Percentiles rank a stretch among this genome's conserved stretches.
phyloP scores from a whole-genome alignment of 2,329 filamentous ascomycete genomes.

The Colletotrichum sp. region DNA sequence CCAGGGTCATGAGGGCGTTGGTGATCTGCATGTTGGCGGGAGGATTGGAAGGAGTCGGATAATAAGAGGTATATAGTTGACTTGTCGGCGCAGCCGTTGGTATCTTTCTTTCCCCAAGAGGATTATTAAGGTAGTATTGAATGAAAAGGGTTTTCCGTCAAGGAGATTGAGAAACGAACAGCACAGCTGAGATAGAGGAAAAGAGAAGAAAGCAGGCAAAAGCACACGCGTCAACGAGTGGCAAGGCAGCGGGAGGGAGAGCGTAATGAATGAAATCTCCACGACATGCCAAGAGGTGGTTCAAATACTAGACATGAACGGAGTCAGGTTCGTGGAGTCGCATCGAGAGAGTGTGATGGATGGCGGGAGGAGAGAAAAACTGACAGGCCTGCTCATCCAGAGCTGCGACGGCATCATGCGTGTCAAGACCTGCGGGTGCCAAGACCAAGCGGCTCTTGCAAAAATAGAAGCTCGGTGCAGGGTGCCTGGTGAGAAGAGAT shows the following conservation, averaged over 20 bases:
- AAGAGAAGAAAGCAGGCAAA: neutral
- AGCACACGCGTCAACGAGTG: slow-evolving; percentile 13
- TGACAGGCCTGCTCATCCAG: neutral
- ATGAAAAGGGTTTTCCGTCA: neutral
- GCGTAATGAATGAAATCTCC: slow-evolving; percentile 15
- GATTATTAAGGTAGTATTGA: slow-evolving; percentile 8
- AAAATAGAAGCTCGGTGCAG: slow-evolving; percentile 14
- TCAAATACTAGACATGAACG: neutral
- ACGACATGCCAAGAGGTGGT: neutral
- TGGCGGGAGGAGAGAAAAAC: neutral
- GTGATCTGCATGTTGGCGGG: slow-evolving; percentile 8
- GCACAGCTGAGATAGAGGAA: slow-evolving; percentile 14
- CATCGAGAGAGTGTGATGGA: neutral
- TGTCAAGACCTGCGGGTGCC: slow-evolving; percentile 3
- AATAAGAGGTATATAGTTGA: neutral
- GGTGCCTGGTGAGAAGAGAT: neutral
- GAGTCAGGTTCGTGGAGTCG: neutral
- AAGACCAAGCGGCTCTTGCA: slow-evolving; percentile 11
- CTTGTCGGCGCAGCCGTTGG: slow-evolving; percentile 15
- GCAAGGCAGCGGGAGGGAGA: neutral
- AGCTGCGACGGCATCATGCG: slow-evolving; percentile 10
- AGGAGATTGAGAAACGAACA: slow-evolving; percentile 6
- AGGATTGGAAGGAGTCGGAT: neutral
- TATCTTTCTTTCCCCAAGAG: neutral
- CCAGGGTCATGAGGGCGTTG: slow-evolving; percentile 24